phyloP scores from a whole-genome alignment of 257 asterid genomes.

The Petunia axillaris region DNA sequence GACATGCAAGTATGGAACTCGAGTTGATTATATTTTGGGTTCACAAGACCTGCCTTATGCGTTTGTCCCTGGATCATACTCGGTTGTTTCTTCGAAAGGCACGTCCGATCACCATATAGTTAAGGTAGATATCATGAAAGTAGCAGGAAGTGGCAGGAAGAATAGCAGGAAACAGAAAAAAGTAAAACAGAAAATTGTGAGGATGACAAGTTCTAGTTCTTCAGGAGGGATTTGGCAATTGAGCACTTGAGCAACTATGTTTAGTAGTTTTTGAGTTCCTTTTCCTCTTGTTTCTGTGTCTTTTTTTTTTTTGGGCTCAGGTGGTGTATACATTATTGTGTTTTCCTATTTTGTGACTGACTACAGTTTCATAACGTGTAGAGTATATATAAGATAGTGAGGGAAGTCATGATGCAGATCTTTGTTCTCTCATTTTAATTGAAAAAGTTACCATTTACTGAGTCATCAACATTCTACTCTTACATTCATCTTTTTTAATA shows the following conservation, averaged over 20 bases:
- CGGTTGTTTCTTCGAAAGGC: slow-evolving; percentile 85
- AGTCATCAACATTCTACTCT: neutral
- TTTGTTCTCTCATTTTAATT: neutral
- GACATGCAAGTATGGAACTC: slow-evolving; percentile 92
- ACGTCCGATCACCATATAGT: slow-evolving; percentile 95
- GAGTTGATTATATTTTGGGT: slow-evolving; percentile 80
- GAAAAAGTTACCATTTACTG: neutral
- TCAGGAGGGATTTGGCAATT: slow-evolving; percentile 42
- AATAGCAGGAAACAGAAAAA: slow-evolving; percentile 40
- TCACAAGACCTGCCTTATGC: slow-evolving; percentile 53
- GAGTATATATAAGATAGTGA: neutral
- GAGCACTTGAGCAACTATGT: neutral
- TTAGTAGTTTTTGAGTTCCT: neutral
- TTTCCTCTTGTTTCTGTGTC: neutral
- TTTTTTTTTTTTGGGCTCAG: neutral
- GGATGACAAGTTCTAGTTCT: slow-evolving; percentile 49
- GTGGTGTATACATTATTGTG: neutral
- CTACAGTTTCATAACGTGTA: neutral
- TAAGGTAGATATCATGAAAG: slow-evolving; percentile 71
- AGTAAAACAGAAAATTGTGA: slow-evolving; percentile 42
- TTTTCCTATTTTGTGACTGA: neutral
- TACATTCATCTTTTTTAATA: neutral
- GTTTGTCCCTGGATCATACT: slow-evolving; percentile 87
- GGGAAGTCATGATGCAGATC: neutral
- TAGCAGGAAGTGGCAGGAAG: slow-evolving; percentile 32